Evolutionary conservation across 1,284 basidiomycete genomes (phyloP).

Genomic region (Tremellales sp.): DNA sequence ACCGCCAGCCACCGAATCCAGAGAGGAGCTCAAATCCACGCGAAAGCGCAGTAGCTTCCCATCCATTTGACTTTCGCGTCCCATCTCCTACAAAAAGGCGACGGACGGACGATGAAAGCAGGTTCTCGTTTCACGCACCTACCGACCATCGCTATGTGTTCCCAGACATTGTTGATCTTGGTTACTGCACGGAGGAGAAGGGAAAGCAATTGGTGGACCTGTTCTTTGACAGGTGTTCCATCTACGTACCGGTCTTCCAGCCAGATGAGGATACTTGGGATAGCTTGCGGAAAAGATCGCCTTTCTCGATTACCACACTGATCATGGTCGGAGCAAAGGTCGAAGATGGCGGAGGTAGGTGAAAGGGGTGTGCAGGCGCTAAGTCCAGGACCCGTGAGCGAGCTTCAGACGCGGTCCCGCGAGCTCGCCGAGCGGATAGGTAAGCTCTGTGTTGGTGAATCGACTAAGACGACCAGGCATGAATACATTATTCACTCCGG

Average conservation of each 20-base stretch:
- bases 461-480: conserved; percentile 49
- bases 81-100: background rate
- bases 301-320: conserved; percentile 59
- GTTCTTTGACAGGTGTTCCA: conserved; percentile 77
- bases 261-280: conserved; percentile 70
- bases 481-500: conserved; percentile 77
- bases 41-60: background rate
- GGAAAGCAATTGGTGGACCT: conserved; percentile 69
- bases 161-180: conserved; percentile 45
- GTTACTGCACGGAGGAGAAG: conserved; percentile 67
- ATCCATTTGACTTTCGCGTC: background rate
- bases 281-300: conserved; percentile 30
- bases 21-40: background rate
- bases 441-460: conserved; percentile 7
- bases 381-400: conserved; percentile 50
- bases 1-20: conserved; percentile 17
- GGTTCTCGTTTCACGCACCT: background rate
- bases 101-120: background rate
- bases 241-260: conserved; percentile 82
- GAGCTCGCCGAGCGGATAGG: conserved; percentile 82
- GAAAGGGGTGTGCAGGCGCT: background rate
- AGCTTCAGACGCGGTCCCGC: conserved; percentile 37
- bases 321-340: conserved; percentile 82
- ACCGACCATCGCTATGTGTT: conserved; percentile 17
- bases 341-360: conserved; percentile 63